phyloP scores from a whole-genome alignment of 345 rosid genomes.

The Heritiera fomes region DNA sequence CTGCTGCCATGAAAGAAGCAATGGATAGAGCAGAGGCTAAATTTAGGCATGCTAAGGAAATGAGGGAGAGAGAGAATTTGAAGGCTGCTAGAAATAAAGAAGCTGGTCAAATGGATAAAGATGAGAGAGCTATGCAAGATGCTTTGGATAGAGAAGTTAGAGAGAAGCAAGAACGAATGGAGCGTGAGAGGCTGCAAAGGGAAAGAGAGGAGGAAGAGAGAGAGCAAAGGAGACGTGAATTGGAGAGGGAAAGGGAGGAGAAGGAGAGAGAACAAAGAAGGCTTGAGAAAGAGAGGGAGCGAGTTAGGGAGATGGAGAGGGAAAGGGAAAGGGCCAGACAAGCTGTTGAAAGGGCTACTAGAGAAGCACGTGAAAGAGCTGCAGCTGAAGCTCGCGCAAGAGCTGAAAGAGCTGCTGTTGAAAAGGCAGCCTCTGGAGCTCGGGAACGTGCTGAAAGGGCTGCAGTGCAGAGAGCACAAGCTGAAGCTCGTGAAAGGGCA shows the following conservation, averaged over 20 bases:
- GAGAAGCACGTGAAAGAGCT: conserved; percentile 97
- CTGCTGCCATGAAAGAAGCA: conserved; percentile 97
- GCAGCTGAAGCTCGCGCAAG: conserved; percentile 74
- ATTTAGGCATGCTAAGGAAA: conserved; percentile 77
- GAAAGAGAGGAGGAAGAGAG: conserved; percentile 68
- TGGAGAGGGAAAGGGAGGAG: conserved; percentile 67
- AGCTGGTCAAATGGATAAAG: conserved; percentile 50
- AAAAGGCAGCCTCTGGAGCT: conserved; percentile 67
- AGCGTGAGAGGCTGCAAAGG: conserved; percentile 60
- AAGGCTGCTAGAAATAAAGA: conserved; percentile 73
- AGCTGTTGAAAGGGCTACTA: conserved; percentile 96
- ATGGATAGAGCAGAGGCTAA: conserved; percentile 98
- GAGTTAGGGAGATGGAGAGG: conserved; percentile 45
- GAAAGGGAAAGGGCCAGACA: conserved; percentile 75
- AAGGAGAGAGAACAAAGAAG: conserved; percentile 45
- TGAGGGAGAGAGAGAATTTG: conserved; percentile 75
- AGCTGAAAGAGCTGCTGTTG: conserved; percentile 89
- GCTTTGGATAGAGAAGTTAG: conserved; percentile 51
- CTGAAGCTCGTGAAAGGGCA: conserved; percentile 98
- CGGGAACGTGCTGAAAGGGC: conserved; percentile 89
- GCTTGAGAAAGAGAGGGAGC: conserved; percentile 58
- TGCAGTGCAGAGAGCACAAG: conserved; percentile 91
- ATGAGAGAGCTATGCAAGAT: conserved; percentile 34
- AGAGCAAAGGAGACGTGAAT: conserved; percentile 50
- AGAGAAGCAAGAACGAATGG: conserved; percentile 37